Conservation (phyloP, 2,329 filamentous ascomycete species). For the Grosmannia serpens region DNA sequence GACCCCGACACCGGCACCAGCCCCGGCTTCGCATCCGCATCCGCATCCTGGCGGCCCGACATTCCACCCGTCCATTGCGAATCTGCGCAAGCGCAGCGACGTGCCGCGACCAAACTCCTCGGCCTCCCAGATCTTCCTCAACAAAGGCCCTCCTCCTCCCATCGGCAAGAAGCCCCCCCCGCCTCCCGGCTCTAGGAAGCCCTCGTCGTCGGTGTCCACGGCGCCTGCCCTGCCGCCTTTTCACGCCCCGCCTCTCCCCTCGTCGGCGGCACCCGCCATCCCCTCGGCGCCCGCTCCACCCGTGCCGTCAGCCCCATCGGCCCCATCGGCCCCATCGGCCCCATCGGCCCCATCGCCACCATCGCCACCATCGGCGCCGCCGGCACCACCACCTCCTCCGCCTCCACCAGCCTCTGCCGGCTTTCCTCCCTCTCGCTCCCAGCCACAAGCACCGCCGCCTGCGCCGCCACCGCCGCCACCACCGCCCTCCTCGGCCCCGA, state of each 20-base stretch:
- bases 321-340: conserved; percentile 28
- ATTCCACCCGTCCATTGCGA: conserved; percentile 43
- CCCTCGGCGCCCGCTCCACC: conserved; percentile 26
- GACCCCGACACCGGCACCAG: neutral
- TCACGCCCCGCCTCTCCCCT: conserved; percentile 5
- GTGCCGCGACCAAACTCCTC: conserved; percentile 47
- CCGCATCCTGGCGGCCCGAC: conserved; percentile 12
- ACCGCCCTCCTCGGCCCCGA: conserved; percentile 23
- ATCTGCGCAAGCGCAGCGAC: conserved; percentile 46
- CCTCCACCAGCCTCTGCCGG: conserved; percentile 23
- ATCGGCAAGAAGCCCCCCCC: conserved; percentile 66
- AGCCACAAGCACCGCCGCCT: conserved; percentile 18
- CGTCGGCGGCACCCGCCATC: conserved; percentile 23
- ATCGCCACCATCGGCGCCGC: conserved; percentile 20
- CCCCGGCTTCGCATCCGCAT: neutral
- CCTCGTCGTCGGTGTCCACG: conserved; percentile 23
- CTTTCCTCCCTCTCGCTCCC: conserved; percentile 18
- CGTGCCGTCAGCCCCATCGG: conserved; percentile 18
- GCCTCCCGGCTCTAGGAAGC: conserved; percentile 48
- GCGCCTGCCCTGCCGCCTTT: neutral
- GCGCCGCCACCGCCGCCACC: conserved; percentile 23
- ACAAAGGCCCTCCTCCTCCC: conserved; percentile 62
- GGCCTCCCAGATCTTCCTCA: conserved; percentile 33
- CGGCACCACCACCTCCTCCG: conserved; percentile 25
- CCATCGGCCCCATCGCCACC: conserved; percentile 22